A percentile compares a stretch with the other conserved stretches of the same genome.
These are phyloP conservation scores for Coemansia sp. DNA, from an alignment of 192 early-diverging fungal genomes.

Conservation along the genomic window DNA sequence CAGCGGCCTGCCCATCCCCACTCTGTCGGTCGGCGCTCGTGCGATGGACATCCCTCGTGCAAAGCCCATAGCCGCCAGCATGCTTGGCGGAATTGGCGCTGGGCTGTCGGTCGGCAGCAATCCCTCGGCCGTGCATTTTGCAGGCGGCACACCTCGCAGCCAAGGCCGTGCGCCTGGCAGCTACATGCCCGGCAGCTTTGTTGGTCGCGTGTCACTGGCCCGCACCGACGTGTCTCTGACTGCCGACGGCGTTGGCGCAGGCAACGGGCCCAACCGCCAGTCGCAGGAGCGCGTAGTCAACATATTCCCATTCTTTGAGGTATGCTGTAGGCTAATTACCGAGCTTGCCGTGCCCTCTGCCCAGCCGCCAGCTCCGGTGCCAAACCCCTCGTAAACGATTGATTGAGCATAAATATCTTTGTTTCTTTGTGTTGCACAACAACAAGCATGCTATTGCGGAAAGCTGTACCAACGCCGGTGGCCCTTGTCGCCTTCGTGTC, in stretches of 20 bases:
- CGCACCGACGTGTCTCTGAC: conserved; percentile 50
- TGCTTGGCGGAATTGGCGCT: background rate
- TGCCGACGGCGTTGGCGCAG: conserved; percentile 48
- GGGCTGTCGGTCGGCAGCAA: conserved; percentile 28
- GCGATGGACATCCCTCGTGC: conserved; percentile 25
- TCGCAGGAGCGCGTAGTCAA: conserved; percentile 56
- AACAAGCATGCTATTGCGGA: conserved; percentile 25
- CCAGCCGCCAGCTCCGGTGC: background rate
- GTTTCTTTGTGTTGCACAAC: background rate
- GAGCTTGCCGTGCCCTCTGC: conserved; percentile 79
- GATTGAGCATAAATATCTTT: background rate
- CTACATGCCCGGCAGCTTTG: conserved; percentile 53
- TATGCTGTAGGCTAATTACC: conserved; percentile 89
- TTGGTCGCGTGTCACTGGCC: conserved; percentile 49
- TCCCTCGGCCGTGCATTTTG: conserved; percentile 13
- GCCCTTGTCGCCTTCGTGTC: conserved; percentile 39
- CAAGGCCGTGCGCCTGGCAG: conserved; percentile 50
- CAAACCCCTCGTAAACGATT: background rate
- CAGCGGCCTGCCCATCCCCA: conserved; percentile 8
- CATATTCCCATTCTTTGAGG: conserved; percentile 92
- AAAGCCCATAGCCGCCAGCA: conserved; percentile 7
- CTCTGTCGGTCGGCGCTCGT: background rate
- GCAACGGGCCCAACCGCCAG: conserved; percentile 48
- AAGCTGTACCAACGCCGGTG: conserved; percentile 52
- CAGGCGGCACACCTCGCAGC: conserved; percentile 51